A percentile compares a stretch with the other conserved stretches of the same genome.
phyloP scores from a whole-genome alignment of 169 alveolate species.

The Eimeria necatrix region DNA sequence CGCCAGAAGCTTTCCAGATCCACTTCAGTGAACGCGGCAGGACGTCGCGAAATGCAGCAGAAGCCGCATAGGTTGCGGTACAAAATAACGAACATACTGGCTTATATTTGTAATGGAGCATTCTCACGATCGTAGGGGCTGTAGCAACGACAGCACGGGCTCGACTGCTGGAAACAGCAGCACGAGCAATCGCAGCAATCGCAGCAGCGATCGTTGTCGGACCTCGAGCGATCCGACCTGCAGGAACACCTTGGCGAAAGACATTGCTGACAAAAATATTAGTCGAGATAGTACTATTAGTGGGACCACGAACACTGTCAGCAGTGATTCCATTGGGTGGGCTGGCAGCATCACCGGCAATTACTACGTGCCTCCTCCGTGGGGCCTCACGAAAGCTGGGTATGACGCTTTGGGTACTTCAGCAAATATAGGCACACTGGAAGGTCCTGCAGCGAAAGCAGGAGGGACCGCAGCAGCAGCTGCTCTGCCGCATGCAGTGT shows the following conservation, averaged over 20 bases:
- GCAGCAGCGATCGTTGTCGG: neutral
- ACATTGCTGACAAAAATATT: no score
- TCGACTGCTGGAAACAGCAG: neutral
- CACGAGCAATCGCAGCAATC: neutral
- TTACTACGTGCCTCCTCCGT: conserved; percentile 31
- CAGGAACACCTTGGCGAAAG: no score
- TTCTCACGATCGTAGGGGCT: neutral
- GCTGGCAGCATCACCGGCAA: conserved; percentile 15
- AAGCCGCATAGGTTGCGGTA: no score
- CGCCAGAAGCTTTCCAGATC: no score
- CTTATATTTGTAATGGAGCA: no score
- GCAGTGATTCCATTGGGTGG: no score
- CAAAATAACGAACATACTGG: no score
- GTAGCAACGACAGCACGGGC: neutral
- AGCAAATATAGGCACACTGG: neutral
- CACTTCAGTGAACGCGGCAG: no score
- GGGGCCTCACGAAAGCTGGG: conserved; percentile 22
- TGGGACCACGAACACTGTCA: neutral
- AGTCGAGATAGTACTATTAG: no score
- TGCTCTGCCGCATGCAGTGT: neutral
- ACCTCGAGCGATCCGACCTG: no score
- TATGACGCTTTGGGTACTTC: neutral
- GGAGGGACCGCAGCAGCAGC: conserved; percentile 25
- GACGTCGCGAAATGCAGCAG: no score
- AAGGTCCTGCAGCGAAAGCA: conserved; percentile 24